Base-by-base conservation (phyloP, 371 early-diverging fungal genomes). In the Spraguea lophii region DNA sequence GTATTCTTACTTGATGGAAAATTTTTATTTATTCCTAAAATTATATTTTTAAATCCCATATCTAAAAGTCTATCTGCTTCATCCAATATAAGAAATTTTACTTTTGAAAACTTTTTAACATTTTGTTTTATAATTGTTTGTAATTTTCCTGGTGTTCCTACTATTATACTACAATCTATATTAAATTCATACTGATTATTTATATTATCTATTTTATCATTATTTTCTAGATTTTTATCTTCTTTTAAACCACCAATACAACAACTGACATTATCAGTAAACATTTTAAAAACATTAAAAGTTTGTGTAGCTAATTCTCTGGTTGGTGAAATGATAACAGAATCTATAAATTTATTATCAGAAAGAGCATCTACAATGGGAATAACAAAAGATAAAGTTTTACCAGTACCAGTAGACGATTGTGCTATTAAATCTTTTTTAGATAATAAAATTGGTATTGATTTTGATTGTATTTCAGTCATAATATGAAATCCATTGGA, bases 341-440 rank as follows among this genome's bases (percentile, higher is more conserved):
- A 59, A 24, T 46, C 26, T 1, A 57, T 49, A 30, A 55, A 83
- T 1, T 73, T 69, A 1, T 34, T 37, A 12, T 52, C 38, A 10
- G 56, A 38, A 12, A 70, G 13, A 13, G 45, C 26, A 15, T 58
- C 40, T 12, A 62, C 44, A 36, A 68, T 70, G 0, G 95, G 94
- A 24, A 94, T 64, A 16, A 93, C 71, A 64, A 85, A 98, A 0
- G 92, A 78, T 22, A 91, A 72, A 0, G 94, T 94, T 66, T 98
- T 98, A 26, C 98, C 98, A 6, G 88, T 85, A 27, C 95, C 95
- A 3, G 92, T 93, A 53, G 84, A 80, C 0, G 93, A 84, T 61
- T 88, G 84, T 24, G 89, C 78, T 22, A 90, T 77, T 10, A 82
- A 76, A 72, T 90, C 89, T 46, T 90, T 76, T 54, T 82, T 81